These are phyloP conservation scores for Sordariomycetes sp. DNA, from an alignment of 2,329 filamentous ascomycete species.

Conservation along the genomic window DNA sequence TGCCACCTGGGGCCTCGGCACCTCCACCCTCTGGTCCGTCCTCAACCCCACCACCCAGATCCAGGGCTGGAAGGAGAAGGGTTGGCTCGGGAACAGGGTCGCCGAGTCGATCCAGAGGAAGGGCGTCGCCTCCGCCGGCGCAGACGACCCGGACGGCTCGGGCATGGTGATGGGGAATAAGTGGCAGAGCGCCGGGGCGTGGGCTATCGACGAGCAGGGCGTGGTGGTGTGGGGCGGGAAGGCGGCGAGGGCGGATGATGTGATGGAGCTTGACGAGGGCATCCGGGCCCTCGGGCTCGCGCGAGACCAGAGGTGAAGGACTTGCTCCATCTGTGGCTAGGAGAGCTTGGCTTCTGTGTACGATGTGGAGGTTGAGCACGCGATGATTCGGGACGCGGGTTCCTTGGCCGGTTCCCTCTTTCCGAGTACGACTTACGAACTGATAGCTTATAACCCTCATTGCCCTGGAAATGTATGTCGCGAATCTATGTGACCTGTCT, in stretches of 20 bases:
- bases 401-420: too few species aligned
- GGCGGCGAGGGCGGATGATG: constrained; percentile 34
- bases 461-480: too few species aligned
- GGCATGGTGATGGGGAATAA: constrained; percentile 41
- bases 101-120: constrained; percentile 31
- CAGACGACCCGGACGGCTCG: constrained; percentile 19
- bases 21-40: constrained; percentile 34
- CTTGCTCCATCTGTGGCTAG: too few species aligned
- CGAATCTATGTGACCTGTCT: too few species aligned
- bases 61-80: constrained; percentile 38
- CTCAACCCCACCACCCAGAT: constrained; percentile 42
- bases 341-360: too few species aligned
- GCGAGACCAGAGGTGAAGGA: background rate
- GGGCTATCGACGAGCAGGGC: constrained; percentile 37
- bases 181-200: constrained; percentile 43
- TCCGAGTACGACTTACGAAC: too few species aligned
- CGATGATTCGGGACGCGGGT: too few species aligned
- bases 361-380: too few species aligned
- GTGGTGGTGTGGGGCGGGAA: constrained; percentile 39
- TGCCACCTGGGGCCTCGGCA: constrained; percentile 47
- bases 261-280: constrained; percentile 42
- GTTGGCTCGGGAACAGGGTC: constrained; percentile 41
- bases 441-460: too few species aligned
- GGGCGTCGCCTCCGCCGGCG: constrained; percentile 17
- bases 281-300: constrained; percentile 21